Percentiles rank a stretch among this genome's conserved stretches.
Evolutionary conservation across 2,329 filamentous ascomycete species (phyloP).

Genomic region (Xylaria sp.): DNA sequence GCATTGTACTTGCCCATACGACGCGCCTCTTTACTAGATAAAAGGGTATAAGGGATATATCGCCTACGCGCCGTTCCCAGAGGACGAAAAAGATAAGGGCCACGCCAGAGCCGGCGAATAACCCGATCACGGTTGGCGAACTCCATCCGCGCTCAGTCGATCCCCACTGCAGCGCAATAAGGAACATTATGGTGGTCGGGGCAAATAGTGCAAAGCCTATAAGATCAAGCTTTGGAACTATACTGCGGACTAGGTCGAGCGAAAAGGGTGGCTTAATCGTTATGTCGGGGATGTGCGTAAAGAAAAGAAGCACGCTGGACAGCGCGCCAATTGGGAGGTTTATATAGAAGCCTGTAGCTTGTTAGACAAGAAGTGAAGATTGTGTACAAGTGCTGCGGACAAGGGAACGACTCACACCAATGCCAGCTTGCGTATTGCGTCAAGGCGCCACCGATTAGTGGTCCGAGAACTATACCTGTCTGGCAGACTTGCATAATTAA

Average conservation of each 20-base stretch:
- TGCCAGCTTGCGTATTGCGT: constrained; percentile 27
- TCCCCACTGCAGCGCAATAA: constrained; percentile 43
- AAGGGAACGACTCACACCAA: constrained; percentile 28
- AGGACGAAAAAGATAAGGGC: constrained; percentile 31
- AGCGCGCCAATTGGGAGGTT: constrained; percentile 30
- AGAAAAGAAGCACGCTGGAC: constrained; percentile 9
- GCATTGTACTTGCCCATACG: constrained; percentile 25
- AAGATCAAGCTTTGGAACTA: constrained; percentile 22
- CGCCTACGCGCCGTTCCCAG: constrained; percentile 32
- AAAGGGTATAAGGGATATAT: constrained; percentile 32
- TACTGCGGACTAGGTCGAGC: constrained; percentile 13
- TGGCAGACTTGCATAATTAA: too few relatives aligned
- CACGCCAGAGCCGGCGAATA: constrained; percentile 27
- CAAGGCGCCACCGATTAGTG: constrained; percentile 13
- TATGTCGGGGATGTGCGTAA: constrained; percentile 10
- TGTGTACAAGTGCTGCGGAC: background rate
- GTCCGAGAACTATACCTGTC: constrained; percentile 11
- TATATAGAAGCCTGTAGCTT: constrained; percentile 27
- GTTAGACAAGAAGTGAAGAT: background rate
- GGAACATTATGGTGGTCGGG: constrained; percentile 38
- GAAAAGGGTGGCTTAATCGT: constrained; percentile 10
- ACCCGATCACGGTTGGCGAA: constrained; percentile 31
- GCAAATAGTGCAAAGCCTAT: constrained; percentile 35
- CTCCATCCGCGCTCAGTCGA: constrained; percentile 37
- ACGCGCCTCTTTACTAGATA: constrained; percentile 26